phyloP scores from a whole-genome alignment of 2,329 filamentous ascomycete species.

The Hymenoscyphus occultus region DNA sequence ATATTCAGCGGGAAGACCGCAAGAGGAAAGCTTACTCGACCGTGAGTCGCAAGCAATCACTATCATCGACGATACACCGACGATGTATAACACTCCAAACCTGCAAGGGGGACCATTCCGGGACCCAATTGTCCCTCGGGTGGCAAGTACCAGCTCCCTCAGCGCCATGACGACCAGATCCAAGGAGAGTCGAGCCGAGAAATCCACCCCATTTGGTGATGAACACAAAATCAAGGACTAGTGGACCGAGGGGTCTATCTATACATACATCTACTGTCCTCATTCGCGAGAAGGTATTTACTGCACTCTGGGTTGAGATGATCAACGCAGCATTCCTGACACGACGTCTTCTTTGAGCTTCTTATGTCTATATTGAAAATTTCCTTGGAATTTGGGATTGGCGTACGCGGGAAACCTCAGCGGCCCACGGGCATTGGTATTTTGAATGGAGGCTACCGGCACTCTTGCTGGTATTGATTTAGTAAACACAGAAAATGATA shows the following conservation, averaged over 20 bases:
- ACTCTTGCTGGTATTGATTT: constrained; percentile 12
- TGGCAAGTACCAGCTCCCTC: constrained; percentile 46
- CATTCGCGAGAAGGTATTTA: constrained; percentile 17
- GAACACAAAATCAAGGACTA: constrained; percentile 53
- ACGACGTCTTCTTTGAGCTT: constrained; percentile 23
- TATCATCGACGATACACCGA: constrained; percentile 49
- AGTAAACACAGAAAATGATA: constrained; percentile 17
- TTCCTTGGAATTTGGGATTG: constrained; percentile 19
- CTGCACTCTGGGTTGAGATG: constrained; percentile 10
- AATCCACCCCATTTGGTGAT: constrained; percentile 54
- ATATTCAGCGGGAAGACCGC: not conserved
- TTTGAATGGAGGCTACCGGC: constrained; percentile 10
- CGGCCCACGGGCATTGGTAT: constrained; percentile 11
- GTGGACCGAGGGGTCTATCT: constrained; percentile 14
- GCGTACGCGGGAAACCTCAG: constrained; percentile 19
- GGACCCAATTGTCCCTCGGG: constrained; percentile 46
- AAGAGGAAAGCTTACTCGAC: constrained; percentile 21
- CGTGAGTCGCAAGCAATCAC: constrained; percentile 47
- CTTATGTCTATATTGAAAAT: constrained; percentile 30
- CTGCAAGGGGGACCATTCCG: constrained; percentile 58
- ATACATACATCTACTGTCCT: constrained; percentile 10
- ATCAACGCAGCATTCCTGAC: constrained; percentile 11
- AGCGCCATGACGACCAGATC: constrained; percentile 49
- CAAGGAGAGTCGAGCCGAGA: constrained; percentile 35
- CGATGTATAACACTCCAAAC: constrained; percentile 12